phyloP scores from a whole-genome alignment of 2,329 filamentous ascomycete species.

The Leptoxyphium fumago region DNA sequence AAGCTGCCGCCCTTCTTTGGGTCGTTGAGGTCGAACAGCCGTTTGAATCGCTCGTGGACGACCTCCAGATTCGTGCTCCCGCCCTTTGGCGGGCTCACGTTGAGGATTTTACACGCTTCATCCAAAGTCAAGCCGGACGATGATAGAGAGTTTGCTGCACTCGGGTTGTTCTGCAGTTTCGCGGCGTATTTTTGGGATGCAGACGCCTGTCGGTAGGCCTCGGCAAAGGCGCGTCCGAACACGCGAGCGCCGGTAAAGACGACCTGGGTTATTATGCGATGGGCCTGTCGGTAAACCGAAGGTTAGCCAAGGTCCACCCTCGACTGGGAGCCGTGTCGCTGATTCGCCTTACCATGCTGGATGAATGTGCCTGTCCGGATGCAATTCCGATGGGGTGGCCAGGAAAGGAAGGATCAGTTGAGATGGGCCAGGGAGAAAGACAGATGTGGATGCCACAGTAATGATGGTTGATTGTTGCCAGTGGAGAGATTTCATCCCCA shows the following conservation, averaged over 20 bases:
- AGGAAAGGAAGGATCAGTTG: too few relatives aligned
- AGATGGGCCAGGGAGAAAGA: too few relatives aligned
- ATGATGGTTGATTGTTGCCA: too few relatives aligned
- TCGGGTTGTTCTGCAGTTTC: constrained; percentile 8
- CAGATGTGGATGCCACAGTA: too few relatives aligned
- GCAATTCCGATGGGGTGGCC: too few relatives aligned
- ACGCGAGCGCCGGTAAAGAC: constrained; percentile 82
- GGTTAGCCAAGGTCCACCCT: background rate
- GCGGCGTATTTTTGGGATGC: constrained; percentile 42
- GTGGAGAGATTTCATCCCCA: too few relatives aligned
- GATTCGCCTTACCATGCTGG: too few relatives aligned
- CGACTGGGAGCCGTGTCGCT: too few relatives aligned
- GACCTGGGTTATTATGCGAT: constrained; percentile 88
- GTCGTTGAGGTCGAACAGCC: constrained; percentile 85
- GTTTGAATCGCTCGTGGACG: constrained; percentile 80
- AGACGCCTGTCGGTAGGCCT: constrained; percentile 90
- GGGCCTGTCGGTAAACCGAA: constrained; percentile 45
- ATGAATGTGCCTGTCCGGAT: too few relatives aligned
- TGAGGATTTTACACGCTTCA: constrained; percentile 93
- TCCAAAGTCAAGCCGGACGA: constrained; percentile 75
- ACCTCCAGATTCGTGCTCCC: constrained; percentile 66
- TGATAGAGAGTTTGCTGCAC: constrained; percentile 38
- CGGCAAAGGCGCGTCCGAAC: constrained; percentile 78
- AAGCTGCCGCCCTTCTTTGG: constrained; percentile 94
- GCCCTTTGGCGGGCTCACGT: constrained; percentile 74